Evolutionary conservation across 805 yeast species (phyloP).

Genomic region (Candida tibetensis): DNA sequence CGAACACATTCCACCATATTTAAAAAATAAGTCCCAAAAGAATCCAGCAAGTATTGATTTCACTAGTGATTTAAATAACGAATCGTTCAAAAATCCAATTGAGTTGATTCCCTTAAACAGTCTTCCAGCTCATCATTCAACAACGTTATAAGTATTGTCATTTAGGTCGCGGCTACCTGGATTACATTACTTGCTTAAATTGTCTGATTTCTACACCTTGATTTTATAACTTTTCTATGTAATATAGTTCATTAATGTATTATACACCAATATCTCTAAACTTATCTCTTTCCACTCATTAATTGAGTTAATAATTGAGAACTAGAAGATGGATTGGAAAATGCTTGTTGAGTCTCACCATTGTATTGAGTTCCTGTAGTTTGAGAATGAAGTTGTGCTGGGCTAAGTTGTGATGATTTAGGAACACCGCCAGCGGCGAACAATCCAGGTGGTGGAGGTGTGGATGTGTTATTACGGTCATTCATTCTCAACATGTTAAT

Average conservation of each 20-base stretch:
- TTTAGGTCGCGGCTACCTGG: too few relatives aligned
- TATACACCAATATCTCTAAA: background rate
- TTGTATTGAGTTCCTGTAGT: conserved; percentile 12
- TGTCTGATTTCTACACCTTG: too few relatives aligned
- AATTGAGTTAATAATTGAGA: conserved; percentile 81
- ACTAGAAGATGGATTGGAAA: conserved; percentile 48
- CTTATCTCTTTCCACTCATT: conserved; percentile 68
- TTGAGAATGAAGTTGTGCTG: conserved; percentile 12
- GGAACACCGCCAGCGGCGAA: conserved; percentile 30
- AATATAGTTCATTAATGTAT: conserved; percentile 1
- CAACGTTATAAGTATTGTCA: too few relatives aligned
- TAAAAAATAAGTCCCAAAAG: background rate
- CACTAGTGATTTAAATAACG: too few relatives aligned
- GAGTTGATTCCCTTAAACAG: too few relatives aligned
- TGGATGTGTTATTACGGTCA: conserved; percentile 40
- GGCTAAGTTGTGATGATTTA: conserved; percentile 9
- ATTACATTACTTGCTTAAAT: too few relatives aligned
- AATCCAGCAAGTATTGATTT: background rate
- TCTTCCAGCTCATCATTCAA: too few relatives aligned
- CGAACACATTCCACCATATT: conserved; percentile 2
- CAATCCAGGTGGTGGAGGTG: conserved; percentile 78
- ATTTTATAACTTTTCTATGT: background rate
- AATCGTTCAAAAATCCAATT: too few relatives aligned
- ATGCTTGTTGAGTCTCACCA: conserved; percentile 7
- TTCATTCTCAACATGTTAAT: conserved; percentile 26